Conservation (phyloP, 2,329 filamentous ascomycete species). For the Gyromitra esculenta region DNA sequence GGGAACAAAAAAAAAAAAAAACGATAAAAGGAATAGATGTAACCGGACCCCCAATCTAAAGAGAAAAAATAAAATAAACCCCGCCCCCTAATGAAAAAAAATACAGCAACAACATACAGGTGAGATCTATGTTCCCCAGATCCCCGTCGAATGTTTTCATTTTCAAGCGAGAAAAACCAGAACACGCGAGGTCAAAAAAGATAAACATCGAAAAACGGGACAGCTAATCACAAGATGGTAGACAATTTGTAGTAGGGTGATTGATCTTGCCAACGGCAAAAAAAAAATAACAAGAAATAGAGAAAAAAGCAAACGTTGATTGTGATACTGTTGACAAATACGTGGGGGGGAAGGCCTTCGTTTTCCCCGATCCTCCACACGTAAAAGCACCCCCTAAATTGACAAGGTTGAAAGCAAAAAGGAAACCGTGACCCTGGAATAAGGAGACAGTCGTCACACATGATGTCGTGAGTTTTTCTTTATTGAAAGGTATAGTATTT, state of each 20-base stretch:
- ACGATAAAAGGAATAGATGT: constrained; percentile 47
- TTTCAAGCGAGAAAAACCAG: constrained; percentile 46
- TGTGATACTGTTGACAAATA: constrained; percentile 45
- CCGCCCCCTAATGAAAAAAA: constrained; percentile 40
- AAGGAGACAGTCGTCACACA: constrained; percentile 50
- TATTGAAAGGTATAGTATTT: constrained; percentile 52
- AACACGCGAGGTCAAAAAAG: constrained; percentile 45
- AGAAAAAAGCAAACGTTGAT: constrained; percentile 43
- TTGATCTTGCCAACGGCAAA: constrained; percentile 37
- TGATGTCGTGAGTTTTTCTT: constrained; percentile 49
- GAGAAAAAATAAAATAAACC: constrained; percentile 47
- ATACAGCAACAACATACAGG: constrained; percentile 44
- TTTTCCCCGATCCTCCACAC: constrained; percentile 15
- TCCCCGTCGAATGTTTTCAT: constrained; percentile 47
- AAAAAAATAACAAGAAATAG: constrained; percentile 38
- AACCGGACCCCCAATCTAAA: constrained; percentile 52
- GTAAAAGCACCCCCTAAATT: constrained; percentile 22
- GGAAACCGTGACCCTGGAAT: constrained; percentile 46
- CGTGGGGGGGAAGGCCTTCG: constrained; percentile 34
- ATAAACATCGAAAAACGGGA: constrained; percentile 49
- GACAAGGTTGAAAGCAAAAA: constrained; percentile 40
- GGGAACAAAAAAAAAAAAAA: constrained; percentile 46
- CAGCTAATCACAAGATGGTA: constrained; percentile 51
- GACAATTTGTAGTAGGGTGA: constrained; percentile 48
- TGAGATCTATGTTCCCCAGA: constrained; percentile 48